phyloP scores from a whole-genome alignment of 305 asterid species.

The Rubia peregrina region DNA sequence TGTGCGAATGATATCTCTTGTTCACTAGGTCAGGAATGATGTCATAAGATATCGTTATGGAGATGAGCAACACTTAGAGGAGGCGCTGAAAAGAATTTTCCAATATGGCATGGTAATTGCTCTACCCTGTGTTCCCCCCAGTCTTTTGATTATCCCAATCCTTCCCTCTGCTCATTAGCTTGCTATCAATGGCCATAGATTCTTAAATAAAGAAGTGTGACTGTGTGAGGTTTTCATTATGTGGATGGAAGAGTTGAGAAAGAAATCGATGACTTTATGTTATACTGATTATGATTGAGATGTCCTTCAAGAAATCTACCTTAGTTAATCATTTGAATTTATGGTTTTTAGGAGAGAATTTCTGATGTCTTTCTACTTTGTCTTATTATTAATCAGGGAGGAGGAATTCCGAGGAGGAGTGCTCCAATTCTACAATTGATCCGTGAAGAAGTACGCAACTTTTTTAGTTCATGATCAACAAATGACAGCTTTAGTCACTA shows the following conservation, averaged over 20 bases:
- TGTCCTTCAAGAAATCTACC: not conserved
- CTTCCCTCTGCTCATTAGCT: not conserved
- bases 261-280: not conserved
- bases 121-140: constrained; percentile 1
- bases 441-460: constrained; percentile 73
- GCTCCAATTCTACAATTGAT: constrained; percentile 74
- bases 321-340: not conserved
- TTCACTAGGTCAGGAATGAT: constrained; percentile 78
- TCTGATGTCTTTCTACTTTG: not conserved
- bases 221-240: not conserved
- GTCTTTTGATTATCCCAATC: not conserved
- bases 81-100: constrained; percentile 88
- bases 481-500: constrained; percentile 3
- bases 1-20: constrained; percentile 13
- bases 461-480: constrained; percentile 15
- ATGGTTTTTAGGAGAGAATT: not conserved
- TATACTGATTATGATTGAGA: not conserved
- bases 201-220: not conserved
- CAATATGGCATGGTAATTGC: constrained; percentile 77
- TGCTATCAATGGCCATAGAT: not conserved
- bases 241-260: not conserved
- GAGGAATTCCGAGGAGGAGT: constrained; percentile 86
- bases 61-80: constrained; percentile 94
- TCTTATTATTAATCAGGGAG: constrained; percentile 53
- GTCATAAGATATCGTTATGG: constrained; percentile 93